phyloP scores from a whole-genome alignment of 805 yeast species.

The Hanseniaspora nectarophila region DNA sequence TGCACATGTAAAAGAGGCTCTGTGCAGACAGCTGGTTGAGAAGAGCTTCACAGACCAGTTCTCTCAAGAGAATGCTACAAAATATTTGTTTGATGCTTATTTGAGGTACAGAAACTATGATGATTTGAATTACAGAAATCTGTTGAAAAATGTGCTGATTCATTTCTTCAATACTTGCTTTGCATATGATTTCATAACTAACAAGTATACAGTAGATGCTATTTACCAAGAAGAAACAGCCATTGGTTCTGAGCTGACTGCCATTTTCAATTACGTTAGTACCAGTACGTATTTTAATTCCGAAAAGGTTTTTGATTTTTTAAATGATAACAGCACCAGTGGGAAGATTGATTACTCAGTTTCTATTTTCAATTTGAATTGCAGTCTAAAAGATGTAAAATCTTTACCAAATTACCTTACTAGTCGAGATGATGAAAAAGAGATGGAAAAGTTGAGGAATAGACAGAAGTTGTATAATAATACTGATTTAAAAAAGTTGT shows the following conservation, averaged over 20 bases:
- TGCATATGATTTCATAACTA: constrained; percentile 7
- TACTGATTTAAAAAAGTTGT: neutral
- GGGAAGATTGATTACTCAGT: neutral
- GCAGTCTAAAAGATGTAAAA: constrained; percentile 1
- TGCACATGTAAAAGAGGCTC: neutral
- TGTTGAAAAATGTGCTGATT: neutral
- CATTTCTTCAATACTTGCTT: neutral
- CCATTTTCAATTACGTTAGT: neutral
- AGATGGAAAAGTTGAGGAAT: neutral
- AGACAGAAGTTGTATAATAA: neutral
- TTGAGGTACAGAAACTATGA: neutral
- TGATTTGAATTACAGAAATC: neutral
- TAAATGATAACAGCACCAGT: neutral
- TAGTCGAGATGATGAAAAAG: neutral
- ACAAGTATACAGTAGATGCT: neutral
- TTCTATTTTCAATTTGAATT: neutral
- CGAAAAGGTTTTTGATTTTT: neutral
- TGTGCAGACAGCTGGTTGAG: neutral
- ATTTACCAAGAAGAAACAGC: constrained; percentile 3
- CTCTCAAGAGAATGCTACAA: neutral
- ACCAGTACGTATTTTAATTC: neutral
- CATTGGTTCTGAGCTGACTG: neutral
- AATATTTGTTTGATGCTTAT: neutral
- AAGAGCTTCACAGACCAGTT: neutral
- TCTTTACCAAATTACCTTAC: neutral